phyloP scores from a whole-genome alignment of 108 stramenopile species.

The Heterococcus sp. region DNA sequence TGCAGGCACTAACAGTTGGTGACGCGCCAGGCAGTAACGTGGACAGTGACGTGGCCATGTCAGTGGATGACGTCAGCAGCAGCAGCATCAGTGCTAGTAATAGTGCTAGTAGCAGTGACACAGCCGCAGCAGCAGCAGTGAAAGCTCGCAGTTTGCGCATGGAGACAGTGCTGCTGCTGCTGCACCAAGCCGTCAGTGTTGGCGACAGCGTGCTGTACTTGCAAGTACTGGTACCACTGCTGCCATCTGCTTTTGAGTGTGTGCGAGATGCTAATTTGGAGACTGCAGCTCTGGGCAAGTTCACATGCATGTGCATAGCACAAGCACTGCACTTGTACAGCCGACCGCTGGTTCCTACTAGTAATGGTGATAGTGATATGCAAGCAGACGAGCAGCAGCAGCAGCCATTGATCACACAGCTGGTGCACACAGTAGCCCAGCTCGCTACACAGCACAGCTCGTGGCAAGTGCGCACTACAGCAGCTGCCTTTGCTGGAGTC shows the following conservation, averaged over 20 bases:
- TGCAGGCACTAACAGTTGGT: too few species aligned
- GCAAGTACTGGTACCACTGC: conserved; percentile 23
- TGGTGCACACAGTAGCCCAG: conserved; percentile 1
- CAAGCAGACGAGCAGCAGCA: not conserved
- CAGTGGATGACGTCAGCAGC: conserved; percentile 13
- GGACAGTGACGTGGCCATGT: conserved; percentile 25
- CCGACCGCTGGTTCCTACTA: not conserved
- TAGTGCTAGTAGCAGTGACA: not conserved
- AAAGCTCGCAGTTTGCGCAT: conserved; percentile 12
- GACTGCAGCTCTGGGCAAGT: conserved; percentile 9
- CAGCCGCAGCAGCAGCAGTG: conserved; percentile 4
- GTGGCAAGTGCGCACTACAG: conserved; percentile 18
- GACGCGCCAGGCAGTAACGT: conserved; percentile 10
- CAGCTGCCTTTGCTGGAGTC: conserved; percentile 15
- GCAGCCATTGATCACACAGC: not conserved
- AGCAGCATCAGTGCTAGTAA: conserved; percentile 2
- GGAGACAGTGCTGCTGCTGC: conserved; percentile 29
- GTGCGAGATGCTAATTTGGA: conserved; percentile 18
- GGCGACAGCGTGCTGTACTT: conserved; percentile 16
- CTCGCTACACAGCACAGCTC: conserved; percentile 6
- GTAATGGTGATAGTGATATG: not conserved
- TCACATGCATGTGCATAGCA: conserved; percentile 11
- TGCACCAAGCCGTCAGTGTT: conserved; percentile 4
- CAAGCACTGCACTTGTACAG: conserved; percentile 8
- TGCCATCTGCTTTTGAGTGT: conserved; percentile 23